Percentiles rank a stretch among this genome's conserved stretches.
These are phyloP conservation scores for Thraustotheca clavata DNA, from an alignment of 352 stramenopile species.

Conservation along the genomic window DNA sequence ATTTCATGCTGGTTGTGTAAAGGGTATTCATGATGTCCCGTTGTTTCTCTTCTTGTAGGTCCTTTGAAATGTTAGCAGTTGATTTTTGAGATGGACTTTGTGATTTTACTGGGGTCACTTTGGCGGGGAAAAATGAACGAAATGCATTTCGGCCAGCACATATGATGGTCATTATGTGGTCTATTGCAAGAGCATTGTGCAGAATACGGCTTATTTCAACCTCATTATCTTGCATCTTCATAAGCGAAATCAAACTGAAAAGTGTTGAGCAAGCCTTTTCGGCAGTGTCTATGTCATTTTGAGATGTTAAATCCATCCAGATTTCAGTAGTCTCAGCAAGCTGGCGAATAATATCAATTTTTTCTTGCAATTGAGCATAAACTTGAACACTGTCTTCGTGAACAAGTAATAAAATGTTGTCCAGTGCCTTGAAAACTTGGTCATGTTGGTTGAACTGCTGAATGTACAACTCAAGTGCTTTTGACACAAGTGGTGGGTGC, in stretches of 20 bases:
- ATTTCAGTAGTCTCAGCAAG: slow-evolving; percentile 69
- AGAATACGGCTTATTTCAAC: slow-evolving; percentile 46
- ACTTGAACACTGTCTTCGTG: slow-evolving; percentile 52
- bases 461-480: slow-evolving; percentile 58
- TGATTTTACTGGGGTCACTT: background rate
- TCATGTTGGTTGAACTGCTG: slow-evolving; percentile 70
- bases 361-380: slow-evolving; percentile 57
- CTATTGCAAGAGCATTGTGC: slow-evolving; percentile 42
- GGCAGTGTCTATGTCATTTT: slow-evolving; percentile 57
- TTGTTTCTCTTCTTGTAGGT: slow-evolving; percentile 38
- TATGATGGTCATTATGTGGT: slow-evolving; percentile 60
- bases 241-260: slow-evolving; percentile 32
- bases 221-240: slow-evolving; percentile 25
- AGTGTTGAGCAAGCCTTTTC: slow-evolving; percentile 38
- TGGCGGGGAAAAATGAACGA: slow-evolving; percentile 34
- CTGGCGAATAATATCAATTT: slow-evolving; percentile 49
- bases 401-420: slow-evolving; percentile 51
- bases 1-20: slow-evolving; percentile 47
- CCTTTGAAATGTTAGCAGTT: slow-evolving; percentile 9
- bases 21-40: slow-evolving; percentile 43
- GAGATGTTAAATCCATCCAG: slow-evolving; percentile 73
- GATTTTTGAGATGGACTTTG: background rate
- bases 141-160: slow-evolving; percentile 63
- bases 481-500: slow-evolving; percentile 58
- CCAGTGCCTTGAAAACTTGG: slow-evolving; percentile 50